phyloP scores from a whole-genome alignment of 768 basidiomycete genomes.

The Russula ochroleuca region DNA sequence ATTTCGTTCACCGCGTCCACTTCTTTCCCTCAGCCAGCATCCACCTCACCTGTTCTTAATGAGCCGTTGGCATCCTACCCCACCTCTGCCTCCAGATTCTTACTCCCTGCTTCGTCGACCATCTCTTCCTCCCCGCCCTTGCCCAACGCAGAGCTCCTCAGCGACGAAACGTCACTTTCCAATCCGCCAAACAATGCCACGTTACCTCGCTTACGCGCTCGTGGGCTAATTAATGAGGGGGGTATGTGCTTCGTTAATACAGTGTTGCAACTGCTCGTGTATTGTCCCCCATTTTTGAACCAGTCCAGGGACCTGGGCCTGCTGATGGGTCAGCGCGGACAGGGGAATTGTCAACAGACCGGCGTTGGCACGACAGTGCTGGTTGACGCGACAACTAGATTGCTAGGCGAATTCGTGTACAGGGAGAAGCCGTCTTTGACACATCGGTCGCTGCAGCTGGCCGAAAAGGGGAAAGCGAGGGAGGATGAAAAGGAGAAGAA shows the following conservation, averaged over 20 bases:
- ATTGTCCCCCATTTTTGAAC: conserved; percentile 80
- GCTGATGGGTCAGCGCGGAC: conserved; percentile 36
- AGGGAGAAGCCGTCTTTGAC: conserved; percentile 33
- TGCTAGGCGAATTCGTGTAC: conserved; percentile 69
- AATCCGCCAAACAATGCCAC: conserved; percentile 17
- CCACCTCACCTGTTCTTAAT: conserved; percentile 35
- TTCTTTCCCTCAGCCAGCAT: conserved; percentile 10
- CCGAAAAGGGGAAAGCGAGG: conserved; percentile 36
- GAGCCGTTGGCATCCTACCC: conserved; percentile 68
- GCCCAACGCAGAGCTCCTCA: conserved; percentile 49
- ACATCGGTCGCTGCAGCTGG: not conserved
- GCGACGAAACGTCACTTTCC: conserved; percentile 35
- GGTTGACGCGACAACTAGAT: conserved; percentile 63
- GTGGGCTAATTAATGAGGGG: conserved; percentile 88
- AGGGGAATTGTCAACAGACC: conserved; percentile 33
- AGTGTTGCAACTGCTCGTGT: conserved; percentile 84
- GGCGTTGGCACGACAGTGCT: conserved; percentile 44
- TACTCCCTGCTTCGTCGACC: conserved; percentile 64
- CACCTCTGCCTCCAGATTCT: conserved; percentile 38
- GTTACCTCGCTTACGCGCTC: conserved; percentile 47
- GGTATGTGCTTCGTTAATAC: conserved; percentile 99
- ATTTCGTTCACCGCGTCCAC: not conserved
- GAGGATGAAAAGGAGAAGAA: conserved; percentile 42
- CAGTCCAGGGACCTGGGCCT: conserved; percentile 69
- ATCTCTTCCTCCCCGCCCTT: conserved; percentile 45